Conservation (phyloP, 2,329 filamentous ascomycete species). For the Neofusicoccum cordaticola region DNA sequence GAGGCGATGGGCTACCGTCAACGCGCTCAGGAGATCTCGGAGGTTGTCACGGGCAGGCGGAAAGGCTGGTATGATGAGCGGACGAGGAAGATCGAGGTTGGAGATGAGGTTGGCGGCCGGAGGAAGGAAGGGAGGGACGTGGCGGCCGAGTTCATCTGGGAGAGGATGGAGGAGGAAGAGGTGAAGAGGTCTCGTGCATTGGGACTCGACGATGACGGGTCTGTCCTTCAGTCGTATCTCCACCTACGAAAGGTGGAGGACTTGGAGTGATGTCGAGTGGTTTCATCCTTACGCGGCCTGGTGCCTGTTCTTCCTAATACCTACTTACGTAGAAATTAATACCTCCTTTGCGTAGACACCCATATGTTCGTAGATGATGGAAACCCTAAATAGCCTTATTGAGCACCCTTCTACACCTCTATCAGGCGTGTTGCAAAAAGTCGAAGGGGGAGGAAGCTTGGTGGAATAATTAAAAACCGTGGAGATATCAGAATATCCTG, state of each 20-base stretch:
- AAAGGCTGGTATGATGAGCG: not conserved
- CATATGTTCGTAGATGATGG: too few species aligned
- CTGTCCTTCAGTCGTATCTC: too few species aligned
- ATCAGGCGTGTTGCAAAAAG: too few species aligned
- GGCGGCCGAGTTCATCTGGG: not conserved
- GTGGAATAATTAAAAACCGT: not conserved
- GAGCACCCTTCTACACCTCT: too few species aligned
- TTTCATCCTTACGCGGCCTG: too few species aligned
- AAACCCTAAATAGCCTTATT: too few species aligned
- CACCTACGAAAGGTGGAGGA: too few species aligned
- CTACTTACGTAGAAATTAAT: too few species aligned
- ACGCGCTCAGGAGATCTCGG: not conserved
- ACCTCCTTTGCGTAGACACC: too few species aligned
- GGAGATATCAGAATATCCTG: constrained; percentile 20
- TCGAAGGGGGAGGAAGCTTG: not conserved
- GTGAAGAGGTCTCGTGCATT: not conserved
- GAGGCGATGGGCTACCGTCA: not conserved
- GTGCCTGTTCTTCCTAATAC: too few species aligned
- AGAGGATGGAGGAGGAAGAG: not conserved
- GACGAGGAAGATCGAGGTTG: not conserved
- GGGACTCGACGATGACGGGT: too few species aligned
- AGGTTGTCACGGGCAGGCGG: not conserved
- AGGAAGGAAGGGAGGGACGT: not conserved
- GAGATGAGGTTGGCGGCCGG: not conserved
- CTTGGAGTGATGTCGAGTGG: too few species aligned